Evolutionary conservation across 495 filamentous ascomycete genomes (phyloP).

Genomic region (Annulohypoxylon moriforme): DNA sequence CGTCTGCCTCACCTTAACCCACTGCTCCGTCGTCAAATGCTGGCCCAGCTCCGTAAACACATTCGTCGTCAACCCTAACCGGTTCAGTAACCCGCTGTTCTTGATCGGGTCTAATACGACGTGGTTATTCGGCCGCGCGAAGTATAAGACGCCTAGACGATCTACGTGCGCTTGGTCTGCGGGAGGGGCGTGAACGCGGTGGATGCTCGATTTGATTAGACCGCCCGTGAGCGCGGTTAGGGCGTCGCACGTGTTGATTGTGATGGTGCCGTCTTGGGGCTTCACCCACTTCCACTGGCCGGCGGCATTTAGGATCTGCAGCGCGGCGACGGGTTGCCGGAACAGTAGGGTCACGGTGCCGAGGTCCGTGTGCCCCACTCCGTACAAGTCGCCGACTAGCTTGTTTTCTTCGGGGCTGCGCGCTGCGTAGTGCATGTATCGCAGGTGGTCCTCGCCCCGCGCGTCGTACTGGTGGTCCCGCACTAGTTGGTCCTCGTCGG

Average conservation of each 20-base stretch:
- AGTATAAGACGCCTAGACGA: slow-evolving; percentile 64
- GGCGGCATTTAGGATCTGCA: slow-evolving; percentile 59
- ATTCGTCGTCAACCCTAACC: slow-evolving; percentile 54
- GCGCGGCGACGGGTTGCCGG: slow-evolving; percentile 63
- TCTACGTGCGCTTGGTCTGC: slow-evolving; percentile 63
- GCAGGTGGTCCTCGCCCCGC: slow-evolving; percentile 62
- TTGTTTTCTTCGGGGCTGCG: slow-evolving; percentile 58
- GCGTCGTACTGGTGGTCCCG: slow-evolving; percentile 60
- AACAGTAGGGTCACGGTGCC: slow-evolving; percentile 67
- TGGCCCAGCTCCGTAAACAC: slow-evolving; percentile 48
- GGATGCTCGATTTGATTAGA: slow-evolving; percentile 63
- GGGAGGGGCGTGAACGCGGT: slow-evolving; percentile 63
- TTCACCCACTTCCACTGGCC: slow-evolving; percentile 63
- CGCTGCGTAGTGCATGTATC: slow-evolving; percentile 64
- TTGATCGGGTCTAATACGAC: slow-evolving; percentile 59
- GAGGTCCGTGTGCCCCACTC: slow-evolving; percentile 64
- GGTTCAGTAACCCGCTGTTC: slow-evolving; percentile 57
- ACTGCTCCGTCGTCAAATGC: slow-evolving; percentile 51
- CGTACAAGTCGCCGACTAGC: slow-evolving; percentile 54
- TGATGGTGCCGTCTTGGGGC: slow-evolving; percentile 63
- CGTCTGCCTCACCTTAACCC: slow-evolving; percentile 52
- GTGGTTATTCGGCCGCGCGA: slow-evolving; percentile 55
- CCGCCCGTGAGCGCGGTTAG: slow-evolving; percentile 61
- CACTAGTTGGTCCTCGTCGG: slow-evolving; percentile 61
- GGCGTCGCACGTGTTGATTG: slow-evolving; percentile 64